These are phyloP conservation scores for Tilletia indica DNA, from an alignment of 1,284 basidiomycete species.

Conservation along the genomic window DNA sequence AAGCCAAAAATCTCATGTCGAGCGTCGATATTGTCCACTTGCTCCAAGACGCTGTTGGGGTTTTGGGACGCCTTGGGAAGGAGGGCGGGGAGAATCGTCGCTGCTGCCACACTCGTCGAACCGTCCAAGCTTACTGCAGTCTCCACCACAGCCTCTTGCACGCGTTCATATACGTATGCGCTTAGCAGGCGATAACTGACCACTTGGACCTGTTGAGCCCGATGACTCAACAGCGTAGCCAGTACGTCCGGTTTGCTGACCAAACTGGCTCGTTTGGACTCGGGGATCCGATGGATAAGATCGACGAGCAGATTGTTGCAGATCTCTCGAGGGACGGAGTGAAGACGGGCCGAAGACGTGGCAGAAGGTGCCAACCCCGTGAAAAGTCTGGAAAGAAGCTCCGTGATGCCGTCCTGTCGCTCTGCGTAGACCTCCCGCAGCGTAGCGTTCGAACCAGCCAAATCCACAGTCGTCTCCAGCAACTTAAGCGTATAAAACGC, in stretches of 20 bases:
- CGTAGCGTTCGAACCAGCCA: slow-evolving; percentile 71
- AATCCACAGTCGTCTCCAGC: slow-evolving; percentile 69
- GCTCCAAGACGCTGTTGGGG: slow-evolving; percentile 21
- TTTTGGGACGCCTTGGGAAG: not conserved
- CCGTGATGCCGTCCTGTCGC: slow-evolving; percentile 58
- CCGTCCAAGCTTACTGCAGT: slow-evolving; percentile 25
- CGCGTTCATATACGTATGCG: slow-evolving; percentile 31
- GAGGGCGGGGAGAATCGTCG: not conserved
- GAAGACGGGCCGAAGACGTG: not conserved
- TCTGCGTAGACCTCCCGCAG: slow-evolving; percentile 70
- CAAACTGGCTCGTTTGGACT: slow-evolving; percentile 11
- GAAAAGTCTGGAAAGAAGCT: slow-evolving; percentile 39
- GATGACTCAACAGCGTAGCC: slow-evolving; percentile 6
- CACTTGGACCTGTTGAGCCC: slow-evolving; percentile 36
- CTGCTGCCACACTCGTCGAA: not conserved
- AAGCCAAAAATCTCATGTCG: slow-evolving; percentile 53
- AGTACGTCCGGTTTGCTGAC: not conserved
- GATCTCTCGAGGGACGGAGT: slow-evolving; percentile 7
- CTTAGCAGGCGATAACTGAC: slow-evolving; percentile 34
- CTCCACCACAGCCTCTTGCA: slow-evolving; percentile 46
- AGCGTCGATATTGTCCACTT: slow-evolving; percentile 29
- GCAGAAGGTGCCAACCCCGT: slow-evolving; percentile 3
- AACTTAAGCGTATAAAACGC: slow-evolving; percentile 71
- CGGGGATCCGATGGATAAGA: slow-evolving; percentile 11
- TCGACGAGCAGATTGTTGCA: slow-evolving; percentile 17